A percentile compares a stretch with the other conserved stretches of the same genome.
These are phyloP conservation scores for Teratosphaeria epicoccoides DNA, from an alignment of 2,329 filamentous ascomycete genomes.

Conservation along the genomic window DNA sequence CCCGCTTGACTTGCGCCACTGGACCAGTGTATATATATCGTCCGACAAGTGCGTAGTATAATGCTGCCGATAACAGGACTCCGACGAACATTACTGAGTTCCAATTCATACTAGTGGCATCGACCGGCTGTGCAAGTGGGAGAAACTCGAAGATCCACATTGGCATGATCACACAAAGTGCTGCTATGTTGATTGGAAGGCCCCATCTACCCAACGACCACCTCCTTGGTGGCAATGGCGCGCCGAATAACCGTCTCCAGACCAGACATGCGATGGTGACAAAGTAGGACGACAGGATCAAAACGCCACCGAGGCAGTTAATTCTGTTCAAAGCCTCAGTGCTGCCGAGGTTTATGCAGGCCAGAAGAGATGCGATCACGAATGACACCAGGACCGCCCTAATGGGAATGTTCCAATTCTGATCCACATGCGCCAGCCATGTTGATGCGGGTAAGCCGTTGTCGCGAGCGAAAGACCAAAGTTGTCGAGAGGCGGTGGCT, in stretches of 20 bases:
- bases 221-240: constrained; percentile 26
- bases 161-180: constrained; percentile 33
- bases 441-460: constrained; percentile 3
- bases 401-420: constrained; percentile 15
- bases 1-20: background rate
- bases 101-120: constrained; percentile 26
- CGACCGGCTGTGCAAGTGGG: constrained; percentile 28
- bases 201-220: constrained; percentile 32
- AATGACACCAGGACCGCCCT: constrained; percentile 16
- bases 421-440: constrained; percentile 4
- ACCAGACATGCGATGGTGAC: constrained; percentile 28
- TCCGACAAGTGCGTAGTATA: background rate
- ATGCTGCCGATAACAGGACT: background rate
- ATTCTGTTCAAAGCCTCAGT: constrained; percentile 34
- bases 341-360: constrained; percentile 28
- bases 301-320: constrained; percentile 29
- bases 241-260: constrained; percentile 25
- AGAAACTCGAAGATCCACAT: constrained; percentile 42
- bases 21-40: background rate
- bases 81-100: background rate
- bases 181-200: constrained; percentile 28
- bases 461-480: constrained; percentile 17
- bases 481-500: constrained; percentile 29
- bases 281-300: constrained; percentile 32
- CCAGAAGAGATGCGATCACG: constrained; percentile 18